Base-by-base conservation (phyloP, 768 basidiomycete species). In the Rhizopogon rudus region DNA sequence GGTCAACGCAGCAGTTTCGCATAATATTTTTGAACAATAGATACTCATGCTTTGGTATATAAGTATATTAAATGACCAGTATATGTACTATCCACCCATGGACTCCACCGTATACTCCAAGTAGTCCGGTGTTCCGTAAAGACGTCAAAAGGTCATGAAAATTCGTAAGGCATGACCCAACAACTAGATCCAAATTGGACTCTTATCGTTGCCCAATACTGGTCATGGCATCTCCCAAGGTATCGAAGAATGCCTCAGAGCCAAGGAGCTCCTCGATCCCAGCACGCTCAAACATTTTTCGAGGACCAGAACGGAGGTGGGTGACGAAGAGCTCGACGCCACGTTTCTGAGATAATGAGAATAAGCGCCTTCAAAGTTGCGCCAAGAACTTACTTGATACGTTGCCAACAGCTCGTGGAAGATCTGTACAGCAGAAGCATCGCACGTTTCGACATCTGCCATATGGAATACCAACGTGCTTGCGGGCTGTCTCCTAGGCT, bases 381-480 rank as follows among this genome's bases (percentile, higher is more conserved):
- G n/a, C 28, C 58, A 20, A 16, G 39, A 31, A 62, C 69, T 56
- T 60, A 88, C 92, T 71, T 81, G 77, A 70, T 97, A 94, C 13
- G 90, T 87, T 60, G 86, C 82, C 43, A 86, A 71, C 2, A 94
- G 70, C 66, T 95, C 93, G 56, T 80, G 77, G 63, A 95, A 84
- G 59, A 93, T 90, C 69, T 93, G 91, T 8, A 85, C 81, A 29
- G 93, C 92, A 29, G 91, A 93, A 7, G 96, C 93, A 67, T 99
- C 96, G 57, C 91, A 86, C 16, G 77, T 81, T 55, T 94, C 91
- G 3, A 97, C 88, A 71, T 98, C 96, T 12, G 88, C 87, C 78
- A 98, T 80, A 62, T 98, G 95, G 71, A 99, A 94, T 20, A 97
- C 91, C 22, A 98, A 71, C 2, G 84, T 84, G 12, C 78, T 81